phyloP scores from a whole-genome alignment of 108 stramenopile genomes.

The Nitzschia sp. region DNA sequence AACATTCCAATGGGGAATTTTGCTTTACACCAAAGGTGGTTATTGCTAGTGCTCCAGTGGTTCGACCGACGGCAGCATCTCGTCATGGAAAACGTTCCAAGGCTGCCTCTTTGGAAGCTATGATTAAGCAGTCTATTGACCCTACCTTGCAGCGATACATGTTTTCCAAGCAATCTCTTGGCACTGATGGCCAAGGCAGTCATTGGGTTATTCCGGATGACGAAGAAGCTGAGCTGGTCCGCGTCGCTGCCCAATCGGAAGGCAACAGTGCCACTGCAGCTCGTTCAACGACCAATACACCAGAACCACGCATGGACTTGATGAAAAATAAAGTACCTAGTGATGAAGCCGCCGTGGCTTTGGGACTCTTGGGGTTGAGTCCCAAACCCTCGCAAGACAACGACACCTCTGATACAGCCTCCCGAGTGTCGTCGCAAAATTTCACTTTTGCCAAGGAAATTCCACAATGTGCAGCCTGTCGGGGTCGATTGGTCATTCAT shows the following conservation, averaged over 20 bases:
- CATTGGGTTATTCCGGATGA: background rate
- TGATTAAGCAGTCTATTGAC: slow-evolving; percentile 47
- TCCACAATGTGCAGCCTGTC: slow-evolving; percentile 47
- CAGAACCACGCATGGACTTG: background rate
- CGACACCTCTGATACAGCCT: slow-evolving; percentile 16
- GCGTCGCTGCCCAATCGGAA: background rate
- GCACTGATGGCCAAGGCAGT: slow-evolving; percentile 35
- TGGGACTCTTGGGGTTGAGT: slow-evolving; percentile 37
- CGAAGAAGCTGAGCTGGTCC: background rate
- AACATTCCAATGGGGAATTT: slow-evolving; percentile 21
- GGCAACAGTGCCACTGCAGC: background rate
- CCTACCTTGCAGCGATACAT: slow-evolving; percentile 41
- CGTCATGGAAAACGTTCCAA: slow-evolving; percentile 40
- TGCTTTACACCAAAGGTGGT: slow-evolving; percentile 38
- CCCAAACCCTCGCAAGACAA: slow-evolving; percentile 18
- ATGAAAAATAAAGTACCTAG: slow-evolving; percentile 1
- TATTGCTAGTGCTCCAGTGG: slow-evolving; percentile 22
- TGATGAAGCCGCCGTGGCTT: slow-evolving; percentile 33
- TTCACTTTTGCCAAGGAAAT: background rate
- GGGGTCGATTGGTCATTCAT: slow-evolving; percentile 55
- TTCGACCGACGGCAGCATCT: slow-evolving; percentile 4
- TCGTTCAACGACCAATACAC: background rate
- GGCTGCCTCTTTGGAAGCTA: slow-evolving; percentile 45
- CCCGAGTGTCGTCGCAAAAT: slow-evolving; percentile 18
- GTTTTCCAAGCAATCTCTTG: slow-evolving; percentile 29